These are phyloP conservation scores for Parmelia sp. DNA, from an alignment of 495 filamentous ascomycete species.

Conservation along the genomic window DNA sequence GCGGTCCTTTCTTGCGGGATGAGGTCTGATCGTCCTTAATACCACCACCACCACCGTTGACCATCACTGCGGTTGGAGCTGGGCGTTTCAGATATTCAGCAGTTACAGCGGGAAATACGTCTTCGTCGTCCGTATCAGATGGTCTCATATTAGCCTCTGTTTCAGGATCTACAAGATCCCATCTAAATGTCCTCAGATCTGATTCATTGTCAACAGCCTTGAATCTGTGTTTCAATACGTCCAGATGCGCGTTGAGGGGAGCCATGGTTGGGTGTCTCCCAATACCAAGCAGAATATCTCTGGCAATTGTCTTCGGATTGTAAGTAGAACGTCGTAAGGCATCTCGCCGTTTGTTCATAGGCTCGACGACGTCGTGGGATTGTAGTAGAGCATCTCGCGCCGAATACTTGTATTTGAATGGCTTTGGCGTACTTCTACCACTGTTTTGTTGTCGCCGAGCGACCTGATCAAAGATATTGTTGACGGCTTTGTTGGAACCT, in stretches of 20 bases:
- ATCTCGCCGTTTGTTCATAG: constrained; percentile 37
- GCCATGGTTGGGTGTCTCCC: constrained; percentile 54
- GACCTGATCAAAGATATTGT: neutral
- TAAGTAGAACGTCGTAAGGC: constrained; percentile 44
- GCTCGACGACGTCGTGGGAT: constrained; percentile 34
- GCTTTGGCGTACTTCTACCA: neutral
- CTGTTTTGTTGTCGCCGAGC: constrained; percentile 6
- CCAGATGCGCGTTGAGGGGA: constrained; percentile 54
- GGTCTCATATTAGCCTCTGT: neutral
- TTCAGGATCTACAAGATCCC: constrained; percentile 61
- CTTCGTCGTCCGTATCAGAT: constrained; percentile 18
- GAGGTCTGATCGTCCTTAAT: neutral
- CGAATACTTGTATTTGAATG: constrained; percentile 5
- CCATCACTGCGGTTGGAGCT: constrained; percentile 1
- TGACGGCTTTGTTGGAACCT: neutral
- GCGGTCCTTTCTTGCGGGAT: neutral
- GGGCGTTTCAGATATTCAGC: constrained; percentile 7
- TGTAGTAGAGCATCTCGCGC: constrained; percentile 7
- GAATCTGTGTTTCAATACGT: constrained; percentile 40
- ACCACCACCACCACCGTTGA: constrained; percentile 3
- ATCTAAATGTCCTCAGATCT: constrained; percentile 58
- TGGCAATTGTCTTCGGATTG: constrained; percentile 56
- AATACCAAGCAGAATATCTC: constrained; percentile 55
- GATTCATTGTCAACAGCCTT: constrained; percentile 34
- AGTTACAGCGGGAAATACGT: neutral